Evolutionary conservation across 106 monocot species (phyloP).

Genomic region (Alisma plantagoaquatica): DNA sequence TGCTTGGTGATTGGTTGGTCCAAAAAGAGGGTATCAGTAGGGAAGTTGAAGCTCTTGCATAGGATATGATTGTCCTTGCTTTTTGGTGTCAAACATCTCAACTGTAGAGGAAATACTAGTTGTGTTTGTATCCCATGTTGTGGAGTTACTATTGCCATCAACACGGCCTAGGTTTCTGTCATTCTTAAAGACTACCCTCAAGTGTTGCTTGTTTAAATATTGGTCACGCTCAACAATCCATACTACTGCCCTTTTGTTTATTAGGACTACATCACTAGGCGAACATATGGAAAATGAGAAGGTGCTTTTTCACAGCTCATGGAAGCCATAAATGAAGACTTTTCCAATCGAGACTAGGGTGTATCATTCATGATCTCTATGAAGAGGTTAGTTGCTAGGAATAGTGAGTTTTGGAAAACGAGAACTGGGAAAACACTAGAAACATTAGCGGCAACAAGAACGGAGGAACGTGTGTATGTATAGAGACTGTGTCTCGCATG

Average conservation of each 20-base stretch:
- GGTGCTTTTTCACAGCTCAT: constrained; percentile 27
- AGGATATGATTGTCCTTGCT: neutral
- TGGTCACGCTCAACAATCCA: constrained; percentile 39
- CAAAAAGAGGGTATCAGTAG: constrained; percentile 3
- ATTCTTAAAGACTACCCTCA: neutral
- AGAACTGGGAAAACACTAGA: no score
- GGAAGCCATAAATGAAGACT: constrained; percentile 33
- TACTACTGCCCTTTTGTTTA: constrained; percentile 11
- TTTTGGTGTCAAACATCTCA: neutral
- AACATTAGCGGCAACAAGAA: no score
- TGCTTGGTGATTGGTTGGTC: constrained; percentile 2
- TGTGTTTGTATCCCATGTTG: neutral
- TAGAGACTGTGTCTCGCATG: no score
- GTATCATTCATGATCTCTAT: constrained; percentile 11
- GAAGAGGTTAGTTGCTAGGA: constrained; percentile 13
- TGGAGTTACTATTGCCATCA: neutral
- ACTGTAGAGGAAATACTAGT: neutral
- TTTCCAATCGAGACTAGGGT: constrained; percentile 16
- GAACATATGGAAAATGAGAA: constrained; percentile 40
- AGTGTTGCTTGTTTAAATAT: constrained; percentile 4
- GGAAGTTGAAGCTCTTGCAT: constrained; percentile 8
- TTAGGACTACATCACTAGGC: constrained; percentile 9
- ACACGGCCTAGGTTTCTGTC: constrained; percentile 1
- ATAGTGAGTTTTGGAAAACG: no score
- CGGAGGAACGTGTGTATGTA: no score